Conservation (phyloP, 306 rosid species). For the Cicer yamashitae region DNA sequence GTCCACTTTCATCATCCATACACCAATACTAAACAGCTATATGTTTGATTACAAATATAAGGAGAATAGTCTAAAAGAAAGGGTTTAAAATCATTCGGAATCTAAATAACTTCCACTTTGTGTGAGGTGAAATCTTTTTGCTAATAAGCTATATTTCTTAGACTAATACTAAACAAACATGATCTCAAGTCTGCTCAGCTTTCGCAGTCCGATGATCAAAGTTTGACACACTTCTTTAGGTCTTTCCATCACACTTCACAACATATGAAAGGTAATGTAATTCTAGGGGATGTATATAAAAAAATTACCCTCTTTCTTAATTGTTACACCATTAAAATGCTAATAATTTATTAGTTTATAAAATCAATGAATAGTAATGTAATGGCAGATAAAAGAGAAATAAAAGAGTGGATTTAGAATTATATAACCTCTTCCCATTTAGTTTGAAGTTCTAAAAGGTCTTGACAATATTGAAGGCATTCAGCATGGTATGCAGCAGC, state of each 20-base stretch:
- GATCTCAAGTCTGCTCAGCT: neutral
- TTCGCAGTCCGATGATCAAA: neutral
- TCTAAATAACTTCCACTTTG: neutral
- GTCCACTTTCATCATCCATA: neutral
- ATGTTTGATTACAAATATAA: slow-evolving; percentile 7
- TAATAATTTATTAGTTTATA: neutral
- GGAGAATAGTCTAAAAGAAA: neutral
- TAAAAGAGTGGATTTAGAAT: slow-evolving; percentile 16
- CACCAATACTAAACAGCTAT: no score
- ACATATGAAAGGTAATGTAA: neutral
- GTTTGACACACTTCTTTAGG: no score
- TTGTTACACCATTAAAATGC: slow-evolving; percentile 5
- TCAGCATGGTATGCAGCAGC: slow-evolving; percentile 86
- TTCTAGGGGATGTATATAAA: neutral
- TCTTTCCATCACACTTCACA: neutral
- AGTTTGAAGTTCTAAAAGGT: slow-evolving; percentile 86
- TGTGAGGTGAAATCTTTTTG: neutral
- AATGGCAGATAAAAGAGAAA: neutral
- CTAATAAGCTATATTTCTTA: slow-evolving; percentile 5
- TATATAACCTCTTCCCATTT: slow-evolving; percentile 81
- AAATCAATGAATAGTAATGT: slow-evolving; percentile 16
- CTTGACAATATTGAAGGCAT: slow-evolving; percentile 89
- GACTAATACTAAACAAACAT: slow-evolving; percentile 10
- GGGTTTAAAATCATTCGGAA: slow-evolving; percentile 5
- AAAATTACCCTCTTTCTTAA: neutral